These are phyloP conservation scores for Hirsutella thompsonii DNA, from an alignment of 2,329 filamentous ascomycete species.

Conservation along the genomic window DNA sequence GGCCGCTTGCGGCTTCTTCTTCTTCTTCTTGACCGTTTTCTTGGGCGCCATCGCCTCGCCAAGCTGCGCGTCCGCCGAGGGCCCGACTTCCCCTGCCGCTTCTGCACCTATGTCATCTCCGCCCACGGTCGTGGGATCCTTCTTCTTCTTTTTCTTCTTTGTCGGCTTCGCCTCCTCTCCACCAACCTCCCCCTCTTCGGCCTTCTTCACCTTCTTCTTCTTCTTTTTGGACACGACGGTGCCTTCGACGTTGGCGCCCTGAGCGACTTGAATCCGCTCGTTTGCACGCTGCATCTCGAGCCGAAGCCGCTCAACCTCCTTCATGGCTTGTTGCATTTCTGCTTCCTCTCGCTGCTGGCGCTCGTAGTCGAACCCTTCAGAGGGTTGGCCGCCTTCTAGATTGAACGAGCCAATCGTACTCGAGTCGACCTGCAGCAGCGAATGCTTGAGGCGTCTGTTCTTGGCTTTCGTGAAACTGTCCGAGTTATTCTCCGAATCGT, in stretches of 20 bases:
- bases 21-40: constrained; percentile 37
- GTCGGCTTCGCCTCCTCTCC: constrained; percentile 28
- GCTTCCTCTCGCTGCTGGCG: constrained; percentile 63
- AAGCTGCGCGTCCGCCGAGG: background rate
- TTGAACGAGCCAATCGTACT: constrained; percentile 64
- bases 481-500: constrained; percentile 41
- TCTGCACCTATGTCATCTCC: background rate
- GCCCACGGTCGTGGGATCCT: constrained; percentile 4
- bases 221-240: constrained; percentile 56
- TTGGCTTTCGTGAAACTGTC: constrained; percentile 35
- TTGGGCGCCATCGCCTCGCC: constrained; percentile 22
- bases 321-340: constrained; percentile 80
- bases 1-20: constrained; percentile 11
- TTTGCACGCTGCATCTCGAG: constrained; percentile 81
- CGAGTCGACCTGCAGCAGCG: constrained; percentile 74
- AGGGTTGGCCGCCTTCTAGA: constrained; percentile 37
- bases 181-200: constrained; percentile 11
- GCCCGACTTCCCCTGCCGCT: background rate
- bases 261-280: constrained; percentile 59
- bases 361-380: constrained; percentile 42
- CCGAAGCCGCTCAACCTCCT: constrained; percentile 73
- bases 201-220: constrained; percentile 24
- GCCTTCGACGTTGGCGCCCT: constrained; percentile 53
- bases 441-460: constrained; percentile 40
- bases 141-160: constrained; percentile 34